Evolutionary conservation across 352 stramenopile genomes (phyloP), one percentile per base, ranked within the genome.

Genomic region (Elongisporangium senticosum): DNA sequence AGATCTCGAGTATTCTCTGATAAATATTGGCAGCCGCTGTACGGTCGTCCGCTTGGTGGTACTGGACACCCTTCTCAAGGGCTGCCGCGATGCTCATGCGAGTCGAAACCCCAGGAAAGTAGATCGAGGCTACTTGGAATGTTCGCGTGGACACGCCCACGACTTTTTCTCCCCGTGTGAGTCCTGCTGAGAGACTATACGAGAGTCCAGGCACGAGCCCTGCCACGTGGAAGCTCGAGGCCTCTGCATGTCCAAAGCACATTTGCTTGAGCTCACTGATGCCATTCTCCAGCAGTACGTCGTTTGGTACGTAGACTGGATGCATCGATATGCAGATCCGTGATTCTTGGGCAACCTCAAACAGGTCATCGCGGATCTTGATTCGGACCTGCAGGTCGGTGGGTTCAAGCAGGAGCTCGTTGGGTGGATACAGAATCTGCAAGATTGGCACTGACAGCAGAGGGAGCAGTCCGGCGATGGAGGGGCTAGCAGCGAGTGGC

Each of bases 281-380:
- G 15, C 21, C 56, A 5, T 62, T 60, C 13, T 80, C 63, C 2
- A 84, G 55, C 19, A 52, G 37, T 26, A 87, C 70, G 49, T 86
- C 82, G 0, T 59, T 39, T 0, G 77, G 76, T 4, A 74, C 59
- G 49, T 68, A 71, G n/a, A 74, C 68, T 8, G 76, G 58, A 13
- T 79, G 66, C 66, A 90, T 77, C 54, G 72, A 68, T 26, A 93
- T 64, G 53, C 81, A 93, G 20, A 93, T 72, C 5, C 66, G 71
- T 8, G 72, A 57, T 52, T 71, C 64, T 6, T 52, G 55, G 13
- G 56, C 55, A 3, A 37, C 50, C 4, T 59, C 56, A 14, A 86
- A 59, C 14, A 81, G 47, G 20, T 80, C 70, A 8, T 60, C 56
- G 17, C 77, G 79, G 24, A 90, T 65, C 15, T 63, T 53, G 20